Evolutionary conservation across 306 rosid genomes (phyloP).

Genomic region (Parietaria judaica): DNA sequence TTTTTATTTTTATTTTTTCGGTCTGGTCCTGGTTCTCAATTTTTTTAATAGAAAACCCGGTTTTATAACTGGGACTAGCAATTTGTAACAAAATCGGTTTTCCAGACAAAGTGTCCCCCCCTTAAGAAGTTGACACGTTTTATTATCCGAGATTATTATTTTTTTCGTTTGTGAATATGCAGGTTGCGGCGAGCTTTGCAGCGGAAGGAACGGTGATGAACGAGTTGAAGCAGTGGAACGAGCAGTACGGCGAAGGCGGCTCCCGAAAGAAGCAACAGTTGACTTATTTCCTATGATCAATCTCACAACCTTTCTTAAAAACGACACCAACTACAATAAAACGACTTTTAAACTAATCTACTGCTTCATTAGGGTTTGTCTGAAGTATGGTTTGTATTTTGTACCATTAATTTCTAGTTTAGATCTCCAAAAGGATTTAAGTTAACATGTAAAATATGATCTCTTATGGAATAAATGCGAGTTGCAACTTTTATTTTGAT

Average conservation of each 20-base stretch:
- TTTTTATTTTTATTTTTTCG: too few relatives aligned
- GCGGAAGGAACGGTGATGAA: slow-evolving; percentile 78
- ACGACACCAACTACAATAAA: background rate
- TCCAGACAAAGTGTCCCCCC: too few relatives aligned
- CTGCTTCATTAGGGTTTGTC: background rate
- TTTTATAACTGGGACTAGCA: too few relatives aligned
- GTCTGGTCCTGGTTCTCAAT: too few relatives aligned
- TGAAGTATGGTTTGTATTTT: background rate
- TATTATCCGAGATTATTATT: too few relatives aligned
- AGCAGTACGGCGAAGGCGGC: slow-evolving; percentile 85
- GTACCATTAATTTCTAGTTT: background rate
- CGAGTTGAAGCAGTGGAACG: slow-evolving; percentile 91
- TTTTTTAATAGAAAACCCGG: too few relatives aligned
- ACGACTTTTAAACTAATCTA: background rate
- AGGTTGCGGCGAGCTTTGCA: slow-evolving; percentile 91
- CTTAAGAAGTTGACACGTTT: too few relatives aligned
- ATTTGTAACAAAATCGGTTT: too few relatives aligned
- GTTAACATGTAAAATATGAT: background rate
- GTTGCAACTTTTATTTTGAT: background rate
- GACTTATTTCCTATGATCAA: slow-evolving; percentile 60
- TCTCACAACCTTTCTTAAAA: background rate
- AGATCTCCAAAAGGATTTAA: background rate
- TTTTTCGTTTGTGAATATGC: background rate
- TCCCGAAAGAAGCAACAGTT: slow-evolving; percentile 80
- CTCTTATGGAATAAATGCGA: slow-evolving; percentile 1